Conservation (phyloP, 805 yeast species). For the Pichia sporocuriosa region DNA sequence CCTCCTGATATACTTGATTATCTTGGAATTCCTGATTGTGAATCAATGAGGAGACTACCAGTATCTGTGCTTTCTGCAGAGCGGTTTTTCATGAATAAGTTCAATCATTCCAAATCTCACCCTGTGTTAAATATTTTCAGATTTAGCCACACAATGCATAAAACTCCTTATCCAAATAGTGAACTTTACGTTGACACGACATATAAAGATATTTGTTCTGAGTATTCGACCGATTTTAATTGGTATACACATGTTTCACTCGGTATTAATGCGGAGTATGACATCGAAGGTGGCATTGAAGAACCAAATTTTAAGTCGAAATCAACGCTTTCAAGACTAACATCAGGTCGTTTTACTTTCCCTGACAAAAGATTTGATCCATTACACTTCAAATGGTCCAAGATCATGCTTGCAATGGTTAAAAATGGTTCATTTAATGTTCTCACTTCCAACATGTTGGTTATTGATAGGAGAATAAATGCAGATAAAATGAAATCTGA, state of each 20-base stretch:
- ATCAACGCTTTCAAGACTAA: too few relatives aligned
- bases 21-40: too few relatives aligned
- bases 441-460: slow-evolving; percentile 1
- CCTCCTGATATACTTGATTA: too few relatives aligned
- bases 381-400: slow-evolving; percentile 4
- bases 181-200: slow-evolving; percentile 1
- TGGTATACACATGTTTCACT: slow-evolving; percentile 7
- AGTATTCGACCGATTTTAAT: neutral
- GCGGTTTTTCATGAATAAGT: neutral
- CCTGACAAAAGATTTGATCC: too few relatives aligned
- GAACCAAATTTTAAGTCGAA: neutral
- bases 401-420: neutral
- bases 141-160: slow-evolving; percentile 6
- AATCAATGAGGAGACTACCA: too few relatives aligned
- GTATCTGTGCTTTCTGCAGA: too few relatives aligned
- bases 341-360: too few relatives aligned
- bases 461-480: slow-evolving; percentile 2
- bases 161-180: slow-evolving; percentile 1
- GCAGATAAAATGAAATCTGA: too few relatives aligned
- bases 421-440: neutral
- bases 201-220: neutral
- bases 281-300: neutral
- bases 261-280: neutral
- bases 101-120: neutral
- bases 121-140: slow-evolving; percentile 5